Evolutionary conservation across 805 yeast genomes (phyloP).

Genomic region (baker's yeast (Saccharomyces cerevisiae)): DNA sequence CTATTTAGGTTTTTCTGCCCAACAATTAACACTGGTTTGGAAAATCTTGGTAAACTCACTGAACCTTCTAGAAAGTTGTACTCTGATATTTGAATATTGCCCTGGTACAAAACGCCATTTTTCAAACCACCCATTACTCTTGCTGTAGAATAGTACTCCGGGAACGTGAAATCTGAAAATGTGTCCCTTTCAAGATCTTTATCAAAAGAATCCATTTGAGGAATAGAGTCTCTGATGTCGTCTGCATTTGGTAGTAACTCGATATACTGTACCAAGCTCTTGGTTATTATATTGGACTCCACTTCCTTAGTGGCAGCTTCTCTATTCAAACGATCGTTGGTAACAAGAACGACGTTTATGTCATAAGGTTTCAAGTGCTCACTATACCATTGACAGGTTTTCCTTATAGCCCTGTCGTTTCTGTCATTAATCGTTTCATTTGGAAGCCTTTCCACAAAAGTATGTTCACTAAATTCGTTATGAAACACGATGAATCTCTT

Average conservation of each 20-base stretch:
- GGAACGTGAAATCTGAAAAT: conserved; percentile 51
- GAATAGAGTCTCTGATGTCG: conserved; percentile 72
- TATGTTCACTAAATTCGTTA: conserved; percentile 75
- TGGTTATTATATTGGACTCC: conserved; percentile 44
- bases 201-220: conserved; percentile 38
- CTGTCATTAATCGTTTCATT: conserved; percentile 79
- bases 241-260: conserved; percentile 59
- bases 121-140: conserved; percentile 85
- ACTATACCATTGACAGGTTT: conserved; percentile 62
- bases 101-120: conserved; percentile 82
- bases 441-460: conserved; percentile 51
- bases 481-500: conserved; percentile 88
- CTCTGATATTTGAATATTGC: conserved; percentile 68
- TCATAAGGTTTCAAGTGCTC: conserved; percentile 45
- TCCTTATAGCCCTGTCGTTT: conserved; percentile 84
- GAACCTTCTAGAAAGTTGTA: conserved; percentile 87
- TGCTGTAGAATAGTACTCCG: conserved; percentile 71
- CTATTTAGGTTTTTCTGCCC: conserved; percentile 85
- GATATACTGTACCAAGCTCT: conserved; percentile 61
- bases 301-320: conserved; percentile 37
- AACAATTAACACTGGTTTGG: conserved; percentile 70
- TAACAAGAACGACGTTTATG: conserved; percentile 49
- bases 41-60: conserved; percentile 60
- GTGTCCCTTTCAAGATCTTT: conserved; percentile 11
- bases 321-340: conserved; percentile 71